Percentiles rank a stretch among this genome's conserved stretches.
Evolutionary conservation across 306 rosid species (phyloP).

Genomic region (Prunus mume): DNA sequence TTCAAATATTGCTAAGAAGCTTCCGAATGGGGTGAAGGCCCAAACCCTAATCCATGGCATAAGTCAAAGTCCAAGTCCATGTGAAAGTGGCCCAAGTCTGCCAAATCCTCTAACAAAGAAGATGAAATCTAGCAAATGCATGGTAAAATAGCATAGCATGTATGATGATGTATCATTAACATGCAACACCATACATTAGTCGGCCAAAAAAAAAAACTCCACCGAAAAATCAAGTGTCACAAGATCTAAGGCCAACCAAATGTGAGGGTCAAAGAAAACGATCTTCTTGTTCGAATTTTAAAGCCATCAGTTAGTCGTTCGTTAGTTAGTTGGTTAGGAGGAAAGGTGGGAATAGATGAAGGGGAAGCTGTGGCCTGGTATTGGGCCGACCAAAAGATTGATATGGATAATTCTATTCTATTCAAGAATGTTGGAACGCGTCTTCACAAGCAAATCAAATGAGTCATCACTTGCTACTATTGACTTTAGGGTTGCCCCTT

Average conservation of each 20-base stretch:
- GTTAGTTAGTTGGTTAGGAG: background rate
- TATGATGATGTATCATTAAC: too few relatives aligned
- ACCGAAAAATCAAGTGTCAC: too few relatives aligned
- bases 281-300: background rate
- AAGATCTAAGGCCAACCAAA: too few relatives aligned
- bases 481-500: background rate
- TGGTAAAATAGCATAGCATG: too few relatives aligned
- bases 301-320: background rate
- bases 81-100: background rate
- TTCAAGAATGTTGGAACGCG: background rate
- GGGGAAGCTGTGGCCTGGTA: background rate
- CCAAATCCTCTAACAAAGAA: too few relatives aligned
- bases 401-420: constrained; percentile 5
- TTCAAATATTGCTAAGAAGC: too few relatives aligned
- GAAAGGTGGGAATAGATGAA: background rate
- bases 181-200: too few relatives aligned
- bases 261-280: background rate
- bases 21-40: too few relatives aligned
- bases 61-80: background rate
- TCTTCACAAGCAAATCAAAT: background rate
- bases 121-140: too few relatives aligned
- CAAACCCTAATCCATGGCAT: too few relatives aligned
- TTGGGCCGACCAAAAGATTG: constrained; percentile 13
- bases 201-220: too few relatives aligned
- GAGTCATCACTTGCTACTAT: background rate